Conservation (phyloP, 257 asterid genomes). For the Solanum etuberosum region DNA sequence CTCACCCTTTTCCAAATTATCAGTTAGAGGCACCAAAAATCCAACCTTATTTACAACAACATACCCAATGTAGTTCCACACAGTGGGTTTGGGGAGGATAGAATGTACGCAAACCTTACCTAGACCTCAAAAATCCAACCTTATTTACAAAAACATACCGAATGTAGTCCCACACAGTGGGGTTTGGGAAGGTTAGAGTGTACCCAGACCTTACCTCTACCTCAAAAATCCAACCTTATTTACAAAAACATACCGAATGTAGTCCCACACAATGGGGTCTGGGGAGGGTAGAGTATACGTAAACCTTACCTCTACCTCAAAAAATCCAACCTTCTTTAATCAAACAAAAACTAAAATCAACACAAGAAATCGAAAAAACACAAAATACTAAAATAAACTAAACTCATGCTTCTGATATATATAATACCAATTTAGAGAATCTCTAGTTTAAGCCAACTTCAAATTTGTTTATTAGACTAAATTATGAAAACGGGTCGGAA, state of each 20-base stretch:
- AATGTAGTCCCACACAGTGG: too few species aligned
- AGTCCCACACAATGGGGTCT: too few species aligned
- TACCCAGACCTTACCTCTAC: too few species aligned
- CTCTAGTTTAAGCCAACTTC: background rate
- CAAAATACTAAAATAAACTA: background rate
- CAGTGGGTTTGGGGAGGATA: rapidly evolving
- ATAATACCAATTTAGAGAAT: background rate
- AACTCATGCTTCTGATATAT: background rate
- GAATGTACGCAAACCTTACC: too few species aligned
- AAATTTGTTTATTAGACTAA: background rate
- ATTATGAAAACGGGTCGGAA: background rate
- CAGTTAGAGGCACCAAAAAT: conserved; percentile 51
- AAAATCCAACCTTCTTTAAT: conserved; percentile 4
- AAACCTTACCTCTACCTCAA: too few species aligned
- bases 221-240: background rate
- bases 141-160: too few species aligned
- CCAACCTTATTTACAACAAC: background rate
- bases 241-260: too few species aligned
- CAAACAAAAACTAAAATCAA: conserved; percentile 11
- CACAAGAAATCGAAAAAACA: background rate
- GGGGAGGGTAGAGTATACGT: too few species aligned
- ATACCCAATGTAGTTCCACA: background rate
- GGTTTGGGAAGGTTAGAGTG: too few species aligned
- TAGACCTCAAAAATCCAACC: background rate
- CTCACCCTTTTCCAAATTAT: conserved; percentile 36